A percentile compares a stretch with the other conserved stretches of the same genome.
Evolutionary conservation across 2,329 filamentous ascomycete genomes (phyloP).

Genomic region (Penicillium italicum): DNA sequence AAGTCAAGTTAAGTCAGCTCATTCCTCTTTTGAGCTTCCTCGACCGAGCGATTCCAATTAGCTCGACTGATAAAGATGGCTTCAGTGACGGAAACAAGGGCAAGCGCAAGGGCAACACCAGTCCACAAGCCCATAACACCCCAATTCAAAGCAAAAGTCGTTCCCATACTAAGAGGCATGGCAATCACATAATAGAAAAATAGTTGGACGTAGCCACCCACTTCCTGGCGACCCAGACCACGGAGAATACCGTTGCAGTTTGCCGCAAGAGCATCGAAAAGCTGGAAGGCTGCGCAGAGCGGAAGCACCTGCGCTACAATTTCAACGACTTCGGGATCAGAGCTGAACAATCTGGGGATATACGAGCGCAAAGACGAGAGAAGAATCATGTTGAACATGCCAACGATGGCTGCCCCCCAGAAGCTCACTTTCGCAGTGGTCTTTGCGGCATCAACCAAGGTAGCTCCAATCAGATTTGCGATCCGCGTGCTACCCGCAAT

Average conservation of each 20-base stretch:
- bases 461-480: conserved; percentile 87
- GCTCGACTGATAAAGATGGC: conserved; percentile 54
- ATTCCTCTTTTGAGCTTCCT: conserved; percentile 59
- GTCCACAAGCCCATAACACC: conserved; percentile 76
- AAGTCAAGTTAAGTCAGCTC: conserved; percentile 16
- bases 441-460: conserved; percentile 73
- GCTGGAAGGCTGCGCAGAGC: conserved; percentile 80
- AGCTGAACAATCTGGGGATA: conserved; percentile 76
- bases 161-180: conserved; percentile 75
- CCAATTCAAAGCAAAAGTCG: conserved; percentile 74
- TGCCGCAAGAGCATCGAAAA: conserved; percentile 77
- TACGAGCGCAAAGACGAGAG: conserved; percentile 65
- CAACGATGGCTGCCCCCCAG: conserved; percentile 64
- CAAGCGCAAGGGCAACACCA: conserved; percentile 69
- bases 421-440: conserved; percentile 76
- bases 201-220: conserved; percentile 85
- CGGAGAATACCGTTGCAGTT: conserved; percentile 81
- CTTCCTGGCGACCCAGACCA: conserved; percentile 80
- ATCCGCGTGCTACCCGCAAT: conserved; percentile 86
- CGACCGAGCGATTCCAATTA: conserved; percentile 58
- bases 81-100: conserved; percentile 55
- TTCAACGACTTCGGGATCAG: conserved; percentile 64
- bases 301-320: conserved; percentile 70
- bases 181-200: conserved; percentile 83
- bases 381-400: conserved; percentile 71